These are phyloP conservation scores for Paulownia fortunei DNA, from an alignment of 257 asterid genomes.

Conservation along the genomic window DNA sequence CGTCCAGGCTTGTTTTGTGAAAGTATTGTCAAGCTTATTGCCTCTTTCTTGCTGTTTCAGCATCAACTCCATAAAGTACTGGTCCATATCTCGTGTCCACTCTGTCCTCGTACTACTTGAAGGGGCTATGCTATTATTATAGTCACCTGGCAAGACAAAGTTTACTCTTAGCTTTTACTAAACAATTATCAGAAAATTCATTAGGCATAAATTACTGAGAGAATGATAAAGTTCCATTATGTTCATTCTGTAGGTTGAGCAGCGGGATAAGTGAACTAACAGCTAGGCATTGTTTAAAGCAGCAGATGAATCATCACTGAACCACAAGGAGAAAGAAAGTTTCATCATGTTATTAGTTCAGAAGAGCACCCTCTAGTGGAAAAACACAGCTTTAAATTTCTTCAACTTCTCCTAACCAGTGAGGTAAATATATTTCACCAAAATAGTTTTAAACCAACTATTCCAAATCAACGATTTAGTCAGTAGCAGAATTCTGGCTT, in stretches of 20 bases:
- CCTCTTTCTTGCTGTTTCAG: conserved; percentile 47
- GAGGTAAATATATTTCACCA: not conserved
- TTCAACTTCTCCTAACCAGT: not conserved
- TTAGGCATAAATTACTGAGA: not conserved
- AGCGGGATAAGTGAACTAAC: not conserved
- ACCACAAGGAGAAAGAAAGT: no score
- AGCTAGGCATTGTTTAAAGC: not conserved
- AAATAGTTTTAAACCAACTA: not conserved
- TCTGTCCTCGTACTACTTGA: conserved; percentile 48
- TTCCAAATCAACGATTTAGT: not conserved
- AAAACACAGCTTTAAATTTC: not conserved
- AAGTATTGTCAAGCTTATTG: conserved; percentile 44
- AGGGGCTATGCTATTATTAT: conserved; percentile 30
- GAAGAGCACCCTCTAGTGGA: not conserved
- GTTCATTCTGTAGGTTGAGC: not conserved
- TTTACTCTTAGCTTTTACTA: conserved; percentile 12
- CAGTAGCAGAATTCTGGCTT: not conserved
- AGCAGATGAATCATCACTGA: not conserved
- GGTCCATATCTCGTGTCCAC: conserved; percentile 50
- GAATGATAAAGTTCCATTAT: not conserved
- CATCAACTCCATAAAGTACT: conserved; percentile 45
- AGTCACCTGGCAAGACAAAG: conserved; percentile 42
- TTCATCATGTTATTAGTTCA: not conserved
- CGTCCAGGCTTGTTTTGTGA: conserved; percentile 52
- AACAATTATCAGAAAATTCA: not conserved